Evolutionary conservation across 129 eudicot genomes (phyloP), one percentile per base, ranked within the genome.

Genomic region (Tanacetum coccineum): DNA sequence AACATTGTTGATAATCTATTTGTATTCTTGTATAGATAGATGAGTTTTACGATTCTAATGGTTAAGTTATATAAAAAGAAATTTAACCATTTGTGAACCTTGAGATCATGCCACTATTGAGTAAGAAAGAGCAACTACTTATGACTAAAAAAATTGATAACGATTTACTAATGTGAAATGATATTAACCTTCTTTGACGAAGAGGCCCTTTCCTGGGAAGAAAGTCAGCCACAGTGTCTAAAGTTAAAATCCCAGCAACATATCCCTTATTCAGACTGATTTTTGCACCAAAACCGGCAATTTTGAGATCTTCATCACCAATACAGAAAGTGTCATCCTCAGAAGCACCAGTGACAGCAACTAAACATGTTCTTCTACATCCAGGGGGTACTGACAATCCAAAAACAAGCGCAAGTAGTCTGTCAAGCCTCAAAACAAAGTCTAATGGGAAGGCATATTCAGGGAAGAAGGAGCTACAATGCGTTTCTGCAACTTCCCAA

Each of bases 401-500:
- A 82, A 86, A 84, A 58, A 89, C 81, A 85, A 89, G 87, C 6
- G 87, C 99, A 48, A 89, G 64, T 30, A 89, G 79, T 71, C 99
- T 83, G 49, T 94, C 90, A 48, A 94, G 57, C 80, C 99, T 87
- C 77, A 89, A 61, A 26, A 89, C 82, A 51, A 89, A 87, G 74
- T 89, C 95, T 62, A 86, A 75, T 17, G 99, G 99, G 82, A 94
- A 94, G 13, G 95, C 66, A 64, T 86, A 87, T 64, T 85, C 90
- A 9, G 99, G 99, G 78, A 89, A 94, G 88, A 94, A 94, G 62
- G 99, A 94, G 80, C 97, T 89, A 70, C 99, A 94, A 70, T 94
- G 99, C 1, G 99, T 94, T 77, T 94, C 99, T 13, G 93, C 99
- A 32, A 94, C 99, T 83, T 89, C 97, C 99, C 99, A 94, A 71